Evolutionary conservation across 2,329 filamentous ascomycete species (phyloP).

Genomic region (Amylocarpus encephaloides): DNA sequence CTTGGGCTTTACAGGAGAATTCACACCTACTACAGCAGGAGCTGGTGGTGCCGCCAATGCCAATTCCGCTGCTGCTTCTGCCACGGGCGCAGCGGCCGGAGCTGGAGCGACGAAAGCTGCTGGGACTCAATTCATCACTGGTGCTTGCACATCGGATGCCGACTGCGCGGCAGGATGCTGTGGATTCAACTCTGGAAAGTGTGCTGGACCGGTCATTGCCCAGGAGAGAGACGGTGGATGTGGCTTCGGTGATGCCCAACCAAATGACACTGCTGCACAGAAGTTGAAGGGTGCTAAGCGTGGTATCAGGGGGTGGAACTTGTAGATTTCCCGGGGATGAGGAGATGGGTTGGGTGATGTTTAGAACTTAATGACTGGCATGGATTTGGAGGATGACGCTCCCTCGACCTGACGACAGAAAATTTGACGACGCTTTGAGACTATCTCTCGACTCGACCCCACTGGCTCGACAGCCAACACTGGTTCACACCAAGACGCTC

Average conservation of each 20-base stretch:
- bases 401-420: background rate
- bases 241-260: conserved; percentile 24
- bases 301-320: conserved; percentile 3
- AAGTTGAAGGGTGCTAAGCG: background rate
- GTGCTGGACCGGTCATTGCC: conserved; percentile 31
- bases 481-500: background rate
- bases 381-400: background rate
- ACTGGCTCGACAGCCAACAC: background rate
- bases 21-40: background rate
- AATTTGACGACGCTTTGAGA: background rate
- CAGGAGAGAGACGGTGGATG: conserved; percentile 33
- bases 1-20: conserved; percentile 5
- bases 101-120: conserved; percentile 3
- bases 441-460: background rate
- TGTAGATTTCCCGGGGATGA: background rate
- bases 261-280: conserved; percentile 13
- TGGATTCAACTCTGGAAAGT: conserved; percentile 27
- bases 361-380: background rate
- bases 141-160: conserved; percentile 29
- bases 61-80: background rate
- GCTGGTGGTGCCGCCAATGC: background rate
- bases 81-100: background rate
- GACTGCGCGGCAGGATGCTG: conserved; percentile 33
- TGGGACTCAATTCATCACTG: conserved; percentile 33
- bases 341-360: too few relatives aligned